Conservation (phyloP, 2,329 filamentous ascomycete genomes). For the Diplocarpon rosae region DNA sequence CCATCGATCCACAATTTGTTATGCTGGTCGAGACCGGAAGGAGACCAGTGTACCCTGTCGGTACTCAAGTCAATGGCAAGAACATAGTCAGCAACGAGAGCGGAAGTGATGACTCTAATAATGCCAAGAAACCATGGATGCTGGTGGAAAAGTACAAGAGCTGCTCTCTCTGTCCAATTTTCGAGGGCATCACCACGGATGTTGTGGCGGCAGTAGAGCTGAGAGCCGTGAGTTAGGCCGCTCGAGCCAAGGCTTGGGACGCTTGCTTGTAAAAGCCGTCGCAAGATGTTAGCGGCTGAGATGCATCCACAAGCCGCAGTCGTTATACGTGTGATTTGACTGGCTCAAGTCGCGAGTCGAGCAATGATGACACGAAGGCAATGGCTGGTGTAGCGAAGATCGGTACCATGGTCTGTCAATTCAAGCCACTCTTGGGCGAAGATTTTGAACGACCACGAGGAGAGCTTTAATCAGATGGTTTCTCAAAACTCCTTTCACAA, state of each 20-base stretch:
- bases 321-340: too few species aligned
- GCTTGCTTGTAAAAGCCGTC: too few species aligned
- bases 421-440: too few species aligned
- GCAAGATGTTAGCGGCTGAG: too few species aligned
- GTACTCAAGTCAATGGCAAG: slow-evolving; percentile 49
- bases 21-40: slow-evolving; percentile 67
- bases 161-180: slow-evolving; percentile 61
- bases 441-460: too few species aligned
- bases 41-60: slow-evolving; percentile 56
- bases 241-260: background rate
- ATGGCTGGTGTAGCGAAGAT: too few species aligned
- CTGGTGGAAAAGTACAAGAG: slow-evolving; percentile 62
- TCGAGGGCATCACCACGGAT: slow-evolving; percentile 50
- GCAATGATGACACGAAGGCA: too few species aligned
- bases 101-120: slow-evolving; percentile 23
- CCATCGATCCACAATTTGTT: slow-evolving; percentile 88
- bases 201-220: slow-evolving; percentile 30
- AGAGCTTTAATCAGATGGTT: too few species aligned
- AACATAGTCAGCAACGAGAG: slow-evolving; percentile 32
- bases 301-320: too few species aligned
- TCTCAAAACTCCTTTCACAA: too few species aligned
- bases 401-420: too few species aligned
- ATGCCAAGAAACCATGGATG: slow-evolving; percentile 31
- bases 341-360: too few species aligned
- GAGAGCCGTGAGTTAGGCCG: background rate